Base-by-base conservation (phyloP, 1,139 yeast species). In the Hyphopichia wangnamkhiaoensis region DNA sequence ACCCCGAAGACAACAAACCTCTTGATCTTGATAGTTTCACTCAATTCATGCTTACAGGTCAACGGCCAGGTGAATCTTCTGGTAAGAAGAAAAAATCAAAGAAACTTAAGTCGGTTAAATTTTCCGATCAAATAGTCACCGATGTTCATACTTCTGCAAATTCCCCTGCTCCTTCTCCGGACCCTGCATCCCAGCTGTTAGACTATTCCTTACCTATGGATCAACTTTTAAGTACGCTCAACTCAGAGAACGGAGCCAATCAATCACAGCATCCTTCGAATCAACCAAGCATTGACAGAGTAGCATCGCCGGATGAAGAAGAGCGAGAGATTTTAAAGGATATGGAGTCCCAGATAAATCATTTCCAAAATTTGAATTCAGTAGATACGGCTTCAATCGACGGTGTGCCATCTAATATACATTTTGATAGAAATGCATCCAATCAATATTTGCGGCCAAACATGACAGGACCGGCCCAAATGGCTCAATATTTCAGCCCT, bases 131-230 rank as follows among this genome's bases (percentile, higher is more conserved):
- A 46, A 61, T 81, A 3, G 77, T 75, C 5, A 60, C 73, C 8
- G 75, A 68, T 42, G 59, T 71, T 29, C 76, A 73, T 47, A 65
- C 63, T 30, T 52, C 55, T 12, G 56, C 56, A 7, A 49, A 41
- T 10, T 56, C 68, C 7, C 65, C 65, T 9, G 34, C 44, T 16
- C 53, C 53, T 13, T 54, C 64, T 1, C 61, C 67, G 3, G 53
- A 52, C 23, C 61, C 61, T 2, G 47, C 45, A 23, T 47, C 49
- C 20, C 56, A 54, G 33, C 48, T 46, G 34, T 45, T 82, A 21
- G 93, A 84, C 54, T 69, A 76, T 39, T 73, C 85, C 2, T 62
- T 85, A 23, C 89, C 91, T 2, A 84, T 85, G 93, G 87, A 82
- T 50, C 87, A 84, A 54, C 58, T 84, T 30, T 53, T 85, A 36